Conservation (phyloP, 2,329 filamentous ascomycete species). For the Fusarium mangiferae region DNA sequence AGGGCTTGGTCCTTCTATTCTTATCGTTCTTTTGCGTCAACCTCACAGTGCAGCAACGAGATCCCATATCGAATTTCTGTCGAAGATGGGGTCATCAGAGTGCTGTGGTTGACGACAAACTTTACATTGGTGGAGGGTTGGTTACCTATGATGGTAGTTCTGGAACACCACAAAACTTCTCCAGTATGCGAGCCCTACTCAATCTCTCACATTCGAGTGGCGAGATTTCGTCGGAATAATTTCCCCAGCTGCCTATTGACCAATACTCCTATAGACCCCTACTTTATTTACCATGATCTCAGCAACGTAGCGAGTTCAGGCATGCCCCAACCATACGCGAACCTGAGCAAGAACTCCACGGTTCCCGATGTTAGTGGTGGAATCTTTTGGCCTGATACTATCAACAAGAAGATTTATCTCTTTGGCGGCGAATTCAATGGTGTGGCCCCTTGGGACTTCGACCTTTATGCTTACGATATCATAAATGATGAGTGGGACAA, state of each 20-base stretch:
- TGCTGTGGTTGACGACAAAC: conserved; percentile 65
- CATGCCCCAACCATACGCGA: conserved; percentile 65
- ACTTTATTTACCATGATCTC: conserved; percentile 67
- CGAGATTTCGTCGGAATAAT: not conserved
- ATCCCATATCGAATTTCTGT: conserved; percentile 66
- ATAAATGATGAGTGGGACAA: conserved; percentile 66
- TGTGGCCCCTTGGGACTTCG: conserved; percentile 56
- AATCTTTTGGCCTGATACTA: conserved; percentile 67
- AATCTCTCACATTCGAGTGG: not conserved
- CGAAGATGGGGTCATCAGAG: conserved; percentile 68
- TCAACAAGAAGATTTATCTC: conserved; percentile 71
- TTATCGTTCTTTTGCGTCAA: conserved; percentile 34
- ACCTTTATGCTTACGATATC: conserved; percentile 68
- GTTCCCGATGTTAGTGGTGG: conserved; percentile 61
- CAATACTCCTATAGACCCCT: conserved; percentile 22
- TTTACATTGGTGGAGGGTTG: conserved; percentile 72
- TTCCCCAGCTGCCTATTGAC: conserved; percentile 3
- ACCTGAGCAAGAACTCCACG: conserved; percentile 67
- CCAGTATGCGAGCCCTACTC: conserved; percentile 57
- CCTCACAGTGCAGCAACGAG: conserved; percentile 51
- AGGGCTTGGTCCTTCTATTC: conserved; percentile 32
- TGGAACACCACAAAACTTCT: conserved; percentile 61
- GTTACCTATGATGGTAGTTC: conserved; percentile 64
- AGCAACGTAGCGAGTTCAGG: conserved; percentile 54
- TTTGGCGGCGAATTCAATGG: conserved; percentile 70